Percentiles rank a stretch among this genome's conserved stretches.
phyloP scores from a whole-genome alignment of 1,284 basidiomycete genomes.

The Fomes fomentarius region DNA sequence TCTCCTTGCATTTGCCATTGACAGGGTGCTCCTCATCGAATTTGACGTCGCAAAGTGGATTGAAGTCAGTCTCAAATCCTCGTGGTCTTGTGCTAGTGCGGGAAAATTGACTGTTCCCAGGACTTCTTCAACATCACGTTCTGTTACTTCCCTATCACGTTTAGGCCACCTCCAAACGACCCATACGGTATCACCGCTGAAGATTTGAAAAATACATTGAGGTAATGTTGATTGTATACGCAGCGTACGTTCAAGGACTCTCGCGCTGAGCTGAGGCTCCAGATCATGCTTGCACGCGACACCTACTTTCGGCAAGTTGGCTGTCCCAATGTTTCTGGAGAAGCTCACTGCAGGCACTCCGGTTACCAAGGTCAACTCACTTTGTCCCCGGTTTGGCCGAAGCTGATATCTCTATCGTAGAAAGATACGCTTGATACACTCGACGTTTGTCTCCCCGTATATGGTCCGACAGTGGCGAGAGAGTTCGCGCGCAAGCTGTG shows the following conservation, averaged over 20 bases:
- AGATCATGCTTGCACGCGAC: conserved; percentile 75
- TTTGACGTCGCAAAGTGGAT: conserved; percentile 79
- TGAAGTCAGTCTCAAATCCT: conserved; percentile 73
- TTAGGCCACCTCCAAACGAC: conserved; percentile 92
- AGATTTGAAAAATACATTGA: conserved; percentile 79
- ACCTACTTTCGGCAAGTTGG: conserved; percentile 82
- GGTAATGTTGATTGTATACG: conserved; percentile 41
- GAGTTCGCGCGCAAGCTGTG: conserved; percentile 78
- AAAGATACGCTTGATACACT: conserved; percentile 83
- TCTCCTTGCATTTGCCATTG: conserved; percentile 88
- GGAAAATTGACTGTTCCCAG: conserved; percentile 43
- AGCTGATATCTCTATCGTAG: conserved; percentile 42
- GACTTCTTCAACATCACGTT: conserved; percentile 94
- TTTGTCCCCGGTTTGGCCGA: not conserved
- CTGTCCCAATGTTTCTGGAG: conserved; percentile 89
- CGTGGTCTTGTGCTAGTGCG: not conserved
- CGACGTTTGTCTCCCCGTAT: conserved; percentile 77
- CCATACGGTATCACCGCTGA: conserved; percentile 93
- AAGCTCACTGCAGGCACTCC: conserved; percentile 89
- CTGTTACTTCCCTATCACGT: conserved; percentile 99
- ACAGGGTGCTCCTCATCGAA: conserved; percentile 83
- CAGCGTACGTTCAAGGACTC: not conserved
- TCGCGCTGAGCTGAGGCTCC: not conserved
- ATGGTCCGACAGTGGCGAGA: conserved; percentile 67
- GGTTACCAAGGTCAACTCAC: conserved; percentile 70